Evolutionary conservation across 2,329 filamentous ascomycete species (phyloP).

Genomic region (Epichloe coenophiala): DNA sequence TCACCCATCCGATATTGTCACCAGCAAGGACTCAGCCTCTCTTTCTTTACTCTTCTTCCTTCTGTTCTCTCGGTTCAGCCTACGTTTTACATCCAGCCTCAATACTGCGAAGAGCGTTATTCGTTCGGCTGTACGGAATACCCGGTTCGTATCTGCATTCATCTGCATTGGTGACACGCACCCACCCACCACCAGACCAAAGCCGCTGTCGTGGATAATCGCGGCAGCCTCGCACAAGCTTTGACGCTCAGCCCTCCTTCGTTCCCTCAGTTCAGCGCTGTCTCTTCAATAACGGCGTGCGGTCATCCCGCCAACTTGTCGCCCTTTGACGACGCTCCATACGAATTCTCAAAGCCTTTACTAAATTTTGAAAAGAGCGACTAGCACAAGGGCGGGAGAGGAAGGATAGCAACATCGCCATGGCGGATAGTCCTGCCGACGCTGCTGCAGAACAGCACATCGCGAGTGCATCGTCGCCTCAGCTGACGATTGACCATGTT

Average conservation of each 20-base stretch:
- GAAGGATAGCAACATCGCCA: neutral
- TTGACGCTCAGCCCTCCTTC: neutral
- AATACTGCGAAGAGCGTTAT: too few species aligned
- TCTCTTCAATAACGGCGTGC: neutral
- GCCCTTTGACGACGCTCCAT: neutral
- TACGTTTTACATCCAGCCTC: too few species aligned
- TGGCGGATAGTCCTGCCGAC: neutral
- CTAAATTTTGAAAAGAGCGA: neutral
- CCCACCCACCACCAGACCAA: too few species aligned
- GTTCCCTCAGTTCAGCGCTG: neutral
- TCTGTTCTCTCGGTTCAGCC: too few species aligned
- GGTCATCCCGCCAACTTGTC: neutral
- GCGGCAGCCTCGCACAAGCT: neutral
- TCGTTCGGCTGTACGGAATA: too few species aligned
- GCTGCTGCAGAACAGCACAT: neutral
- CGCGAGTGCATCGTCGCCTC: slow-evolving; percentile 12
- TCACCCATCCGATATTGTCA: neutral
- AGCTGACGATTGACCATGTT: slow-evolving; percentile 16
- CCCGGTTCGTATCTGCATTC: too few species aligned
- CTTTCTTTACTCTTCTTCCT: neutral
- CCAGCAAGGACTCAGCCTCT: neutral
- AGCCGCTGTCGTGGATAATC: too few species aligned
- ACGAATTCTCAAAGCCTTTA: too few species aligned
- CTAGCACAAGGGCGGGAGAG: neutral
- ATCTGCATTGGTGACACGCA: too few species aligned